Conservation (phyloP, 2,329 filamentous ascomycete species). For the Fusarium papillatum region DNA sequence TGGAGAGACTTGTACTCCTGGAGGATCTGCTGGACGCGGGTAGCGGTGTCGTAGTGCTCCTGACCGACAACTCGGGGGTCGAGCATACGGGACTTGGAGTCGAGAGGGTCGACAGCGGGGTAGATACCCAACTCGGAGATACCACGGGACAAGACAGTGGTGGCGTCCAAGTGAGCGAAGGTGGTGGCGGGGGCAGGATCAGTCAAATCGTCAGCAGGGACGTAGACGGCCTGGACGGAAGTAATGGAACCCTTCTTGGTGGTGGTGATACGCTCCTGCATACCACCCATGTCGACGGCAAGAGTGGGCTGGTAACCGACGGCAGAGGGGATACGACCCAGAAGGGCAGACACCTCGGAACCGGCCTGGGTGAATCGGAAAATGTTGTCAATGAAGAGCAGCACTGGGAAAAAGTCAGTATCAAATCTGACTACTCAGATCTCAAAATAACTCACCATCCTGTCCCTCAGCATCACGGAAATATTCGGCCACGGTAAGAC, state of each 20-base stretch:
- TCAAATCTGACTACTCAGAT: not conserved
- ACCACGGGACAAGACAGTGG: slow-evolving; percentile 99
- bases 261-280: slow-evolving; percentile 99
- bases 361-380: slow-evolving; percentile 99
- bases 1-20: slow-evolving; percentile 99
- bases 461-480: slow-evolving; percentile 85
- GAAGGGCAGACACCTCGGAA: slow-evolving; percentile 99
- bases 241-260: slow-evolving; percentile 99
- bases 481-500: slow-evolving; percentile 81
- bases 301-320: slow-evolving; percentile 99
- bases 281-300: slow-evolving; percentile 98
- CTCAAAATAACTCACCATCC: slow-evolving; percentile 73
- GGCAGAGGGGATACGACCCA: slow-evolving; percentile 99
- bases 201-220: slow-evolving; percentile 99
- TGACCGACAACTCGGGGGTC: slow-evolving; percentile 98
- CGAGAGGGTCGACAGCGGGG: slow-evolving; percentile 99
- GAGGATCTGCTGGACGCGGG: slow-evolving; percentile 98
- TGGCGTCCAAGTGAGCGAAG: slow-evolving; percentile 99
- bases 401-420: slow-evolving; percentile 66
- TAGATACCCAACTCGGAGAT: slow-evolving; percentile 99
- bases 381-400: slow-evolving; percentile 99
- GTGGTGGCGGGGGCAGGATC: slow-evolving; percentile 99
- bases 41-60: slow-evolving; percentile 97
- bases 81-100: slow-evolving; percentile 99
- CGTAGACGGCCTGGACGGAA: slow-evolving; percentile 99